These are phyloP conservation scores for Colletotrichum orbiculare DNA, from an alignment of 2,329 filamentous ascomycete genomes.

Conservation along the genomic window DNA sequence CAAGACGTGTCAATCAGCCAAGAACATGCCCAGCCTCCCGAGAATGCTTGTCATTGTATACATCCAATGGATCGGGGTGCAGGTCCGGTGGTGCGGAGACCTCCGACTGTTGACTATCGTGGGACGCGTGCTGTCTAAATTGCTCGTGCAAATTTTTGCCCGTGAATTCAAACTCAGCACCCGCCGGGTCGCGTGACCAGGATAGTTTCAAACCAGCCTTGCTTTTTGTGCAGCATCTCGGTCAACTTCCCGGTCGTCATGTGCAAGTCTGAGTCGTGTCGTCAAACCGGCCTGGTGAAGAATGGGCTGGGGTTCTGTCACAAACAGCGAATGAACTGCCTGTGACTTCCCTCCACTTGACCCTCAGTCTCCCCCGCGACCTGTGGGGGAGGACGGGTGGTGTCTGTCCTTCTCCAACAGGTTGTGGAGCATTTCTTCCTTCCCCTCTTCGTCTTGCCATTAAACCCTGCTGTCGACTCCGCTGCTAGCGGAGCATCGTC, in stretches of 20 bases:
- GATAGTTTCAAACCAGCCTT: neutral
- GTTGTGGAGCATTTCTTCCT: neutral
- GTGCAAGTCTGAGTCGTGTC: slow-evolving; percentile 18
- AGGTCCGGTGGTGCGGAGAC: neutral
- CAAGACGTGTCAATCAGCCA: slow-evolving; percentile 17
- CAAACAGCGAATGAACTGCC: slow-evolving; percentile 1
- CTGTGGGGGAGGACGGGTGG: neutral
- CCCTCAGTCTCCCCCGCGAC: slow-evolving; percentile 5
- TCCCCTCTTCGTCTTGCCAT: too few relatives aligned
- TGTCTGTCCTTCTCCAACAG: slow-evolving; percentile 4
- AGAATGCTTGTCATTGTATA: slow-evolving; percentile 19
- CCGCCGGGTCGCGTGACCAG: neutral
- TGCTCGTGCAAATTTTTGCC: too few relatives aligned
- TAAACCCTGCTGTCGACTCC: neutral
- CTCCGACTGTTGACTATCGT: neutral
- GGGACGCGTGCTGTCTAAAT: too few relatives aligned
- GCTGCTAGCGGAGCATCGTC: neutral
- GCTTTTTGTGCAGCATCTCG: neutral
- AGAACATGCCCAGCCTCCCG: slow-evolving; percentile 24
- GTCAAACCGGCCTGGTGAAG: neutral
- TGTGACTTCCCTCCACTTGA: slow-evolving; percentile 1
- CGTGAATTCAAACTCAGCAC: too few relatives aligned
- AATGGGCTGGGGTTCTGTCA: neutral
- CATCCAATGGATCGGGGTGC: too few relatives aligned
- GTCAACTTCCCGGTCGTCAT: slow-evolving; percentile 8